Base-by-base conservation (phyloP, 208 protist species). In the Vickermania spadyakhi region DNA sequence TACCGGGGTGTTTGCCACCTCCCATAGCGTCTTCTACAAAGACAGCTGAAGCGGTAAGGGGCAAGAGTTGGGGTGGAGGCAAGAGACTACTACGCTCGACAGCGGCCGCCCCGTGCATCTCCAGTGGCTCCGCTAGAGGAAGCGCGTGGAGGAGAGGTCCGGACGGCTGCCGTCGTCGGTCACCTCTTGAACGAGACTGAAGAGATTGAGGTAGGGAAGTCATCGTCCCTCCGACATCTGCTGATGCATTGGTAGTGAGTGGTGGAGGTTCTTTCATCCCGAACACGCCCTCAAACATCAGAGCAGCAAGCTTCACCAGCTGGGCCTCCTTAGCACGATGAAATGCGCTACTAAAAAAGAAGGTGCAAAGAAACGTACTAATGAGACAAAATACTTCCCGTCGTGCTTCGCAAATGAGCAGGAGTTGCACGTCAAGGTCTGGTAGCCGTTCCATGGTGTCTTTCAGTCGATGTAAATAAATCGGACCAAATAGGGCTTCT, bases 371-470 rank as follows among this genome's bases (percentile, higher is more conserved):
- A 49, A 89, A 66, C 62, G 82, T 63, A 57, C 84, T 89, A n/a
- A 94, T 60, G 27, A 94, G 52, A 58, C 81, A 94, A 1, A 94
- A 64, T 51, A 87, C 60, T 70, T 94, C 87, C 68, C 87, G 90
- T 66, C 91, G 87, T 7, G 84, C 84, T 51, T 83, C 70, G 1
- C 85, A 66, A 36, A 91, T 79, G 52, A 69, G 42, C 30, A 76
- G 74, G 51, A 68, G 63, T 14, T 60, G 30, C 31, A 66, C 26
- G 26, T 68, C 55, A 13, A 54, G 26, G 27, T 52, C 22, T 23
- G 31, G 22, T n/a, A 62, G n/a, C n/a, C 65, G 41, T 31, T 62
- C 11, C 31, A 69, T 28, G 36, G 28, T 18, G 14, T 52, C 70
- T 52, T 59, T 59, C 55, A 49, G 28, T 59, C 21, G 36, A 45